Conservation (phyloP, 1,284 basidiomycete species). For the Moesziomyces globuligerus region DNA sequence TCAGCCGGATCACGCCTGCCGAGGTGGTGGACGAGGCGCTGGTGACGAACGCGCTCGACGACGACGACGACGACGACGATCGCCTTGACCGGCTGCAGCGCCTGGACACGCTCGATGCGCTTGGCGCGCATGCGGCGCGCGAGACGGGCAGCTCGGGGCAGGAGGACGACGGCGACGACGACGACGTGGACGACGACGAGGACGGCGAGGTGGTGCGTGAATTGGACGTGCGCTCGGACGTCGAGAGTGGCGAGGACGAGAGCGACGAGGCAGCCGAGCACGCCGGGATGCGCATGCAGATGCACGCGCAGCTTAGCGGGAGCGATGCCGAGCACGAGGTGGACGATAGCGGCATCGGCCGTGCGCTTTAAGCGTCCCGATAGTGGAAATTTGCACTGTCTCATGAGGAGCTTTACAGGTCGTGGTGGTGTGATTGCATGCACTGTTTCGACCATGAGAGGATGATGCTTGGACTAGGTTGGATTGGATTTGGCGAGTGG, state of each 20-base stretch:
- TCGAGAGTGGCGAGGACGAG: conserved; percentile 7
- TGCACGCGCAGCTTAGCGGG: conserved; percentile 2
- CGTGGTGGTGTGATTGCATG: no score
- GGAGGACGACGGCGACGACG: conserved; percentile 29
- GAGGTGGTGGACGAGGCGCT: conserved; percentile 50
- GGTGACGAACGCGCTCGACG: conserved; percentile 37
- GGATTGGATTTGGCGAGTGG: no score
- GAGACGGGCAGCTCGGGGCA: conserved; percentile 18
- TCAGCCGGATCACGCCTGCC: conserved; percentile 42
- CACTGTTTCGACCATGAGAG: no score
- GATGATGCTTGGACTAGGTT: no score
- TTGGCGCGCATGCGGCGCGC: conserved; percentile 2
- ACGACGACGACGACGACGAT: conserved; percentile 52
- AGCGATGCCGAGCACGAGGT: conserved; percentile 1
- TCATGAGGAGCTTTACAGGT: no score
- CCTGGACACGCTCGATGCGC: conserved; percentile 17
- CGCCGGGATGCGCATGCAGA: conserved; percentile 3
- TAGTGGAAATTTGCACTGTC: no score
- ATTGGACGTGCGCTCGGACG: conserved; percentile 3
- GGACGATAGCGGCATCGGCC: conserved; percentile 15
- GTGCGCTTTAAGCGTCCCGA: conserved; percentile 10
- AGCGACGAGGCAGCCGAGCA: conserved; percentile 10
- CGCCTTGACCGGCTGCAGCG: conserved; percentile 23
- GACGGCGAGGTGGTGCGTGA: conserved; percentile 10
- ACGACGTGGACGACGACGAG: conserved; percentile 17